Conservation (phyloP, 345 rosid species). For the Gossypium bickii region DNA sequence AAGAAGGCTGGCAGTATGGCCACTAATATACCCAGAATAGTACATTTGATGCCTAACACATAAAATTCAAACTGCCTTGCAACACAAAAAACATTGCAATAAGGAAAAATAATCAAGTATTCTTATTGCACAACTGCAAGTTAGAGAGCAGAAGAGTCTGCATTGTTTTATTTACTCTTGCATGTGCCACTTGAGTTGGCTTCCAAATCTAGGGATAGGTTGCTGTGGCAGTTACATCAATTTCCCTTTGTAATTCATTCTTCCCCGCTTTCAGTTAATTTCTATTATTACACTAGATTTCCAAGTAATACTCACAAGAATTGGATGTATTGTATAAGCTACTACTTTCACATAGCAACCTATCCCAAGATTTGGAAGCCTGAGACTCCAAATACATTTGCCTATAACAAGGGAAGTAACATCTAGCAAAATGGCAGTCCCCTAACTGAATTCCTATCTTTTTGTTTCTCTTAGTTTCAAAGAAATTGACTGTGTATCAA, state of each 20-base stretch:
- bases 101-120: not conserved
- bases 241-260: too few species aligned
- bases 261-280: not conserved
- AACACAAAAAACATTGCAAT: not conserved
- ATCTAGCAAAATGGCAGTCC: not conserved
- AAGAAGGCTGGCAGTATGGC: not conserved
- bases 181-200: not conserved
- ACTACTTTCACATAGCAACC: not conserved
- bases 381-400: not conserved
- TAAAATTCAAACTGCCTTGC: not conserved
- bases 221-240: not conserved
- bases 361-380: not conserved
- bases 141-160: conserved; percentile 3
- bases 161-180: not conserved
- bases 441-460: not conserved
- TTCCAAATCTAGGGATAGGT: too few species aligned
- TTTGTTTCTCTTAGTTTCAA: not conserved
- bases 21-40: not conserved
- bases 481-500: not conserved
- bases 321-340: not conserved
- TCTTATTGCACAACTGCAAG: not conserved
- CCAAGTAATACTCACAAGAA: not conserved
- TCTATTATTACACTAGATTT: not conserved
- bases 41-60: not conserved
- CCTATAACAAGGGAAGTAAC: not conserved